phyloP scores from a whole-genome alignment of 2,329 filamentous ascomycete species.

The Claviceps pazoutovae region DNA sequence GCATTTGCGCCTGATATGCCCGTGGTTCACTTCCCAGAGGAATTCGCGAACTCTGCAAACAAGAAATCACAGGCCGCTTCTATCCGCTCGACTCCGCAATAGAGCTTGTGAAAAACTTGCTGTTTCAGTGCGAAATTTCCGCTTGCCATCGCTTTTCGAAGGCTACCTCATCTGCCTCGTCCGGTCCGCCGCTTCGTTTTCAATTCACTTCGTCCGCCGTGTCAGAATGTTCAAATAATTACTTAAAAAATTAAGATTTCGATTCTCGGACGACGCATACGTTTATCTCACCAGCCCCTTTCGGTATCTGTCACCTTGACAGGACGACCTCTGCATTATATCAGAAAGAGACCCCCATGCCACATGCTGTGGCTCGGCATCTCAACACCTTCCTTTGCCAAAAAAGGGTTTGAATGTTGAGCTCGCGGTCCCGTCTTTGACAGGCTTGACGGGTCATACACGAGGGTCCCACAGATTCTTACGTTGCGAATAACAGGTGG shows the following conservation, averaged over 20 bases:
- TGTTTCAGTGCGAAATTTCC: not conserved
- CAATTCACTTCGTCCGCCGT: not conserved
- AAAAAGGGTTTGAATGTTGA: not conserved
- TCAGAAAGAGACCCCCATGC: not conserved
- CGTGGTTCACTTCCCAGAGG: not conserved
- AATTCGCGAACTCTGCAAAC: not conserved
- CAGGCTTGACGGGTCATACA: not conserved
- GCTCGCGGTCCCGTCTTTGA: not conserved
- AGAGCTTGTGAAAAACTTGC: no score
- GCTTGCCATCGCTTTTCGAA: not conserved
- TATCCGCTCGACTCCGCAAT: not conserved
- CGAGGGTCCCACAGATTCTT: not conserved
- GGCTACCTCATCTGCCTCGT: not conserved
- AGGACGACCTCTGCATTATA: not conserved
- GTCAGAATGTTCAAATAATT: slow-evolving; percentile 1
- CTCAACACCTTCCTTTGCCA: not conserved
- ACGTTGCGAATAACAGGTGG: not conserved
- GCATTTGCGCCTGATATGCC: not conserved
- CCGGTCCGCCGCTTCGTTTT: not conserved
- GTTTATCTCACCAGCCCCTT: not conserved
- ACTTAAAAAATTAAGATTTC: not conserved
- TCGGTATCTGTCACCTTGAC: not conserved
- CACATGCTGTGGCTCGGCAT: not conserved
- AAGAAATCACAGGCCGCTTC: not conserved
- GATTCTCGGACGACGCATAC: not conserved